Conservation (phyloP, 805 yeast species). For the Candida ovalis region DNA sequence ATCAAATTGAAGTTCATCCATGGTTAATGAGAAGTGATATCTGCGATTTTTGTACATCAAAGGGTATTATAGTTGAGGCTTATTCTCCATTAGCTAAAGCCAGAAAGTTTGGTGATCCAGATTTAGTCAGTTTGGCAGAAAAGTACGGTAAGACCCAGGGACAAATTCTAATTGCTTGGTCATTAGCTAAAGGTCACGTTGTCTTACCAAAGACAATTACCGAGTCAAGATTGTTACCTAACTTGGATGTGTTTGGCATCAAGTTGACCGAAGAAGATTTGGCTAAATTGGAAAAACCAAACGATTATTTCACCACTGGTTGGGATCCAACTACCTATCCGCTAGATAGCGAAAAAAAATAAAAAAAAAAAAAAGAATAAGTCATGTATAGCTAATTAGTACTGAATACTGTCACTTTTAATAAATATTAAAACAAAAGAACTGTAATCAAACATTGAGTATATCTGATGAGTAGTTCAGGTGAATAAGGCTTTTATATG, state of each 20-base stretch:
- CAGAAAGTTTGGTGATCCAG: conserved; percentile 40
- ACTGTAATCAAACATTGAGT: too few species aligned
- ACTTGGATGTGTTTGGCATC: conserved; percentile 39
- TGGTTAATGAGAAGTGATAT: conserved; percentile 46
- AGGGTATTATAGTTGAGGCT: conserved; percentile 54
- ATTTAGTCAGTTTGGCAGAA: conserved; percentile 39
- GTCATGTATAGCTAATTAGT: too few species aligned
- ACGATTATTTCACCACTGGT: conserved; percentile 14
- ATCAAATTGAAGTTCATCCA: conserved; percentile 50
- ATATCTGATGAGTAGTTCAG: too few species aligned
- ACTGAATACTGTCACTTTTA: too few species aligned
- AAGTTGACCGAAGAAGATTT: conserved; percentile 38
- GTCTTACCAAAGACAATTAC: conserved; percentile 33
- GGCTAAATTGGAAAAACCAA: conserved; percentile 28
- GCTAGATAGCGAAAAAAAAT: conserved; percentile 13
- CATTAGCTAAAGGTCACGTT: conserved; percentile 58
- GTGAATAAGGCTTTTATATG: too few species aligned
- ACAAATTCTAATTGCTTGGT: conserved; percentile 67
- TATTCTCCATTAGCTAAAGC: conserved; percentile 66
- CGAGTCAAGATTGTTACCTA: conserved; percentile 36
- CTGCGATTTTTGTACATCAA: conserved; percentile 38
- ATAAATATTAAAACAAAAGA: too few species aligned
- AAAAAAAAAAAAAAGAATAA: too few species aligned
- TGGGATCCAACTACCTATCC: conserved; percentile 23
- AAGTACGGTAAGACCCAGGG: conserved; percentile 48